Evolutionary conservation across 441 rosid species (phyloP).

Genomic region (Brassica balearica): DNA sequence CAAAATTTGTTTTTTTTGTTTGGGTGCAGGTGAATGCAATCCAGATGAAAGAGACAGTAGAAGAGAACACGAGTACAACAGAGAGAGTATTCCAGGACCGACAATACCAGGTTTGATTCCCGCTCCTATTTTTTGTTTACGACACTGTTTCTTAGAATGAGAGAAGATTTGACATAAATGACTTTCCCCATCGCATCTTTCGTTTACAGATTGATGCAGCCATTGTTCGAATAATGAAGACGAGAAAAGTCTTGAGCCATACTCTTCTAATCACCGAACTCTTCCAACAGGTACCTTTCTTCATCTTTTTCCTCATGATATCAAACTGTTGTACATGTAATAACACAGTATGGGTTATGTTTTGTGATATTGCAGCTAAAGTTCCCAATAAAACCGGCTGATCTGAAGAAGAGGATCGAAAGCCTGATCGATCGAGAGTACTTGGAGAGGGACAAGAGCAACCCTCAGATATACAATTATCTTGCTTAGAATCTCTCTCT

Average conservation of each 20-base stretch:
- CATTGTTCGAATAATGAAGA: constrained; percentile 97
- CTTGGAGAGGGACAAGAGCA: constrained; percentile 97
- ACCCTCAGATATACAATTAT: constrained; percentile 98
- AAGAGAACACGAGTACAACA: constrained; percentile 96
- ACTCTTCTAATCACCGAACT: constrained; percentile 97
- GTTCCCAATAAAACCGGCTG: constrained; percentile 95
- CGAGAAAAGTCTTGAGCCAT: constrained; percentile 95
- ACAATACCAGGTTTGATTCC: constrained; percentile 71
- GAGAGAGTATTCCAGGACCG: constrained; percentile 99
- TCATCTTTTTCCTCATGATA: background rate
- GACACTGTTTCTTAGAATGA: background rate
- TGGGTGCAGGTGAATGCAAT: constrained; percentile 91
- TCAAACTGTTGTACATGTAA: background rate
- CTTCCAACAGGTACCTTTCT: constrained; percentile 84
- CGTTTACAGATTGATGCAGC: constrained; percentile 91
- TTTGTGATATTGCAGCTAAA: constrained; percentile 67
- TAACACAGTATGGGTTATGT: background rate
- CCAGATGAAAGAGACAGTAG: constrained; percentile 99
- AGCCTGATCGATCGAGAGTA: constrained; percentile 97
- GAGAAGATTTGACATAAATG: constrained; percentile 29
- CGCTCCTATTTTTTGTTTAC: background rate
- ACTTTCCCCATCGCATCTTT: background rate
- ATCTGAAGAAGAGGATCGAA: constrained; percentile 97
- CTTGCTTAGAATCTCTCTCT: constrained; percentile 56
- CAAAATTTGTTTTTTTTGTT: background rate